Evolutionary conservation across 2,329 filamentous ascomycete genomes (phyloP).

Genomic region (Colletotrichum musicola): DNA sequence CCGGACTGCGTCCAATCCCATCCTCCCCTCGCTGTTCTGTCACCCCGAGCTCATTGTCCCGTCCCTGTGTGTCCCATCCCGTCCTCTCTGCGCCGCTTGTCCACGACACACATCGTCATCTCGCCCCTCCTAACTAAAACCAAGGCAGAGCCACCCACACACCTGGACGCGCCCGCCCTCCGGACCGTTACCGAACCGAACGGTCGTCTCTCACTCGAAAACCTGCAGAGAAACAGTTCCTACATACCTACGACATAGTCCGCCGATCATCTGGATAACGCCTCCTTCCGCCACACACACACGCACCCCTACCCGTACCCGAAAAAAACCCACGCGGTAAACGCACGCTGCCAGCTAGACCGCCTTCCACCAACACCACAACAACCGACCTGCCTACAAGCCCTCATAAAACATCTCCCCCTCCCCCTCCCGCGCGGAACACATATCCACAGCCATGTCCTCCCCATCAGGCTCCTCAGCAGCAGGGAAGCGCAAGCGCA

Average conservation of each 20-base stretch:
- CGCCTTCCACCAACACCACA: background rate
- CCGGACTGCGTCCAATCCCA: background rate
- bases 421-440: background rate
- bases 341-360: background rate
- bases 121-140: conserved; percentile 33
- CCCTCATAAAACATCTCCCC: background rate
- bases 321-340: too few species aligned
- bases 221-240: conserved; percentile 12
- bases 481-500: conserved; percentile 85
- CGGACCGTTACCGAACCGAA: too few species aligned
- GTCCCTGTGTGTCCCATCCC: conserved; percentile 4
- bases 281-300: conserved; percentile 19
- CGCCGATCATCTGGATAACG: conserved; percentile 31
- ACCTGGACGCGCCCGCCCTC: conserved; percentile 9
- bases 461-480: conserved; percentile 68
- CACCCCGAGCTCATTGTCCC: background rate
- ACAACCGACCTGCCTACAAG: background rate
- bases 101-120: conserved; percentile 35
- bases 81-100: background rate
- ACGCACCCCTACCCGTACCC: background rate
- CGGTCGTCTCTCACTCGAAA: too few species aligned
- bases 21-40: background rate
- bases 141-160: conserved; percentile 36
- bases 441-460: conserved; percentile 62
- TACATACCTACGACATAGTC: conserved; percentile 33